A percentile compares a stretch with the other conserved stretches of the same genome.
These are phyloP conservation scores for Coelastrella sp. DNA, from an alignment of 139 green algal species.

Conservation along the genomic window DNA sequence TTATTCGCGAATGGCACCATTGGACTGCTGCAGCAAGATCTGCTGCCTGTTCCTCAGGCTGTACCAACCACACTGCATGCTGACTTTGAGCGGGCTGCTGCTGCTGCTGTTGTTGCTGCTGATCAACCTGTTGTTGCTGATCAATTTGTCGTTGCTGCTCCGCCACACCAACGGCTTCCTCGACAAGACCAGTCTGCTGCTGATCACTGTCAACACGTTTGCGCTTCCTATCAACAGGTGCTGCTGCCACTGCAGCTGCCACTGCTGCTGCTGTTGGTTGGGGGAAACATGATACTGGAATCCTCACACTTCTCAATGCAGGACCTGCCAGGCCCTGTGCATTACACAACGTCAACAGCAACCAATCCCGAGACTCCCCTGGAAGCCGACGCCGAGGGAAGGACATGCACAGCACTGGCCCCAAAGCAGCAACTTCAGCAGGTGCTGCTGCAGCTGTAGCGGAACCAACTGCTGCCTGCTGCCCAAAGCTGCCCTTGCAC, in stretches of 20 bases:
- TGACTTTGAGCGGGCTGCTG: too few species aligned
- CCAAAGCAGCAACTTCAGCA: neutral
- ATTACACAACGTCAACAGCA: conserved; percentile 33
- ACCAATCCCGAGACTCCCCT: conserved; percentile 21
- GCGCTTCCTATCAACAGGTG: neutral
- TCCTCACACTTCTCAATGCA: neutral
- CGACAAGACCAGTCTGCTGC: neutral
- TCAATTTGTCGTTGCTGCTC: neutral
- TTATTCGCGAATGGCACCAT: conserved; percentile 21
- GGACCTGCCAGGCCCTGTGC: conserved; percentile 19
- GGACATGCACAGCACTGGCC: neutral
- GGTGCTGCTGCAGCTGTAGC: conserved; percentile 2
- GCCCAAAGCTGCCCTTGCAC: conserved; percentile 1
- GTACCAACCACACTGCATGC: neutral
- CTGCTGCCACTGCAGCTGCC: neutral
- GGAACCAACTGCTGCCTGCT: neutral
- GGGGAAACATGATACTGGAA: conserved; percentile 14
- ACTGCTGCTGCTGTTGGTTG: neutral
- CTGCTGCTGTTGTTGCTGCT: conserved; percentile 33
- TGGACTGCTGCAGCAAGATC: conserved; percentile 14
- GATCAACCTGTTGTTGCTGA: conserved; percentile 7
- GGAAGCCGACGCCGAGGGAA: conserved; percentile 27
- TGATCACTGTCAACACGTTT: conserved; percentile 4
- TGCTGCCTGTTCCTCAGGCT: conserved; percentile 25
- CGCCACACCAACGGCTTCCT: neutral